Evolutionary conservation across 2,329 filamentous ascomycete species (phyloP).

Genomic region (Trichoderma aggressivum): DNA sequence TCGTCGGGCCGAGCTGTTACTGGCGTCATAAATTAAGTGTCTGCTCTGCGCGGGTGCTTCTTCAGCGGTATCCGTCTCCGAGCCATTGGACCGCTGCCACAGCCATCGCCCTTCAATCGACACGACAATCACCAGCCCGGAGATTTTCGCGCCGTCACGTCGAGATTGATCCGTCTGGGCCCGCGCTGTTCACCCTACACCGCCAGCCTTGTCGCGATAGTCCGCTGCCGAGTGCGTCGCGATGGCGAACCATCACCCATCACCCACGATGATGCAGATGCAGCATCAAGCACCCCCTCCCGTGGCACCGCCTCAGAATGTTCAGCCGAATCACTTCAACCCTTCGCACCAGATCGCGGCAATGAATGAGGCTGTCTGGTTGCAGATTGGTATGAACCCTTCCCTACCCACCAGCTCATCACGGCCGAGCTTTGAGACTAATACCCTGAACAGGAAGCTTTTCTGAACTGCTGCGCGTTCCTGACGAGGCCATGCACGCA

Average conservation of each 20-base stretch:
- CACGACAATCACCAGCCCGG: background rate
- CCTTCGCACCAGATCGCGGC: slow-evolving; percentile 71
- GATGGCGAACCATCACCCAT: slow-evolving; percentile 78
- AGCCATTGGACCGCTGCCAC: slow-evolving; percentile 14
- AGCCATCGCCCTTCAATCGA: background rate
- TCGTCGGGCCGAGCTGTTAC: background rate
- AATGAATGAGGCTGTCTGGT: slow-evolving; percentile 86
- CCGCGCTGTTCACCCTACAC: slow-evolving; percentile 17
- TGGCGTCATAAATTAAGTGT: background rate
- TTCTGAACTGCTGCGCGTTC: slow-evolving; percentile 81
- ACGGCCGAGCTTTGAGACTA: background rate
- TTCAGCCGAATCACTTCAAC: slow-evolving; percentile 55
- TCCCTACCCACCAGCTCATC: background rate
- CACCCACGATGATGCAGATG: slow-evolving; percentile 73
- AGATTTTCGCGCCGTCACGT: slow-evolving; percentile 16
- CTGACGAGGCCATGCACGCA: slow-evolving; percentile 82
- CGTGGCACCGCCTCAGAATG: slow-evolving; percentile 53
- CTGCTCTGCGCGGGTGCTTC: slow-evolving; percentile 12
- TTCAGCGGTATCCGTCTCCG: background rate
- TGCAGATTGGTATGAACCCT: slow-evolving; percentile 77
- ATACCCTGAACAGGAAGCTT: slow-evolving; percentile 62
- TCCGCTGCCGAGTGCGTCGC: slow-evolving; percentile 25
- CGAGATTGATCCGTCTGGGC: background rate
- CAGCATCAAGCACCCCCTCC: slow-evolving; percentile 55
- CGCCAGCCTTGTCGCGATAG: slow-evolving; percentile 22